phyloP scores from a whole-genome alignment of 257 asterid species.

The Cordia subcordata region DNA sequence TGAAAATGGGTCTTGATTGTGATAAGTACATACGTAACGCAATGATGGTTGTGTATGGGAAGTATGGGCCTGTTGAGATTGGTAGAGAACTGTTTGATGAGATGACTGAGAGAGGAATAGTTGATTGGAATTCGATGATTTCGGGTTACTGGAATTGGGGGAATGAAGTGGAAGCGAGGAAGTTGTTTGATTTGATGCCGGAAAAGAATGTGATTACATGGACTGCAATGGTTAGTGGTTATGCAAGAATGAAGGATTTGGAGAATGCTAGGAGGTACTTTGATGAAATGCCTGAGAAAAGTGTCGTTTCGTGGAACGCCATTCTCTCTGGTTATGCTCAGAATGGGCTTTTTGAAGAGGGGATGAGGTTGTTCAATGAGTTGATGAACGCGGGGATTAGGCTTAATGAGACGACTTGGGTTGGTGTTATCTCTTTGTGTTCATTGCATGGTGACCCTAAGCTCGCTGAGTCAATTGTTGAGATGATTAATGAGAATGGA shows the following conservation, averaged over 20 bases:
- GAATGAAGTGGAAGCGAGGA: conserved; percentile 38
- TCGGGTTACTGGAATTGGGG: conserved; percentile 72
- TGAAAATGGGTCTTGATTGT: conserved; percentile 42
- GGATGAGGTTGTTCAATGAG: conserved; percentile 42
- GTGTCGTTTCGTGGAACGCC: conserved; percentile 72
- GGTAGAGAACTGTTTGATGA: conserved; percentile 63
- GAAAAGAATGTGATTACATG: conserved; percentile 60
- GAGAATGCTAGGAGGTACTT: conserved; percentile 53
- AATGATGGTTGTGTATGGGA: conserved; percentile 49
- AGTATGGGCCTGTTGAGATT: conserved; percentile 49
- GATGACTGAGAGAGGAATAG: conserved; percentile 40
- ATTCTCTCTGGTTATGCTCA: conserved; percentile 68
- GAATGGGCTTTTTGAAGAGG: conserved; percentile 48
- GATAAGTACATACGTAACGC: conserved; percentile 52
- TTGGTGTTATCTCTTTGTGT: conserved; percentile 57
- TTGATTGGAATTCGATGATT: conserved; percentile 70
- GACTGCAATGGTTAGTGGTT: conserved; percentile 75
- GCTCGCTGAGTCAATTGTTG: conserved; percentile 37
- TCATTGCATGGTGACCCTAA: conserved; percentile 44
- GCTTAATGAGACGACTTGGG: conserved; percentile 62
- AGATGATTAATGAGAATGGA: conserved; percentile 31
- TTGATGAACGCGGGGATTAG: conserved; percentile 44
- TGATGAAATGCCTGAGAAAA: conserved; percentile 53
- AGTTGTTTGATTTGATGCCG: conserved; percentile 50
- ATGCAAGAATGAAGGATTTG: conserved; percentile 48